Base-by-base conservation (phyloP, 305 asterid genomes). In the Rubia balearica region DNA sequence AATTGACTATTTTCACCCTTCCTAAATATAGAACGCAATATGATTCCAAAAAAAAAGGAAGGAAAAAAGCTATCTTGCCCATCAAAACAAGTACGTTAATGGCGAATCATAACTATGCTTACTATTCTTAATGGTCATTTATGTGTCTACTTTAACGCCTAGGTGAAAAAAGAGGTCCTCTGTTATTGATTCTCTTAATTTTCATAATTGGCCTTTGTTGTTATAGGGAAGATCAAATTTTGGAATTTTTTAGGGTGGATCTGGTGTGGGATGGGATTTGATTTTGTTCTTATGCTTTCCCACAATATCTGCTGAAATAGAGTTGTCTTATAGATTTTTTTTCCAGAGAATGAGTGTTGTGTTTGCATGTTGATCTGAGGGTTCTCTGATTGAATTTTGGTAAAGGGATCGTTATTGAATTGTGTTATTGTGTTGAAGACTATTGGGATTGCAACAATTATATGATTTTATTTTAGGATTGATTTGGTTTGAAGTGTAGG, bases 181-280 rank as follows among this genome's bases (percentile, higher is more conserved):
- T 42, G 19, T 60, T 19, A 14, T 74, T 30, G 13, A 33, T 21
- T 74, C 4, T 66, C 33, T 63, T 21, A 63, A 24, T 69, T 69
- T 27, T 41, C 66, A 74, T 74, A 61, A 8, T 27, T 45, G 63
- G 57, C 14, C 8, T 30, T 13, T 33, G 16, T 75, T 71, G 12
- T 51, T 24, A 16, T 59, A 33, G 40, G n/a, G 49, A 51, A 48
- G 71, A 9, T 57, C 57, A 51, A 16, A 16, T 19, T 67, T 45
- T 53, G 64, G 55, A 9, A 24, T 19, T 62, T 27, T 57, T 40
- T 43, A 14, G 48, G 53, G 72, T 70, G 85, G 90, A 83, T 86
- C 92, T 82, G 95, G 85, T 89, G 84, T 68, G 75, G 75, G 79
- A 70, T 75, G 70, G 83, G 80, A 76, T 74, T 70, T 79, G 66